Evolutionary conservation across 169 alveolate species (phyloP), one percentile per base, ranked within the genome.

Genomic region (Eimeria sp.): DNA sequence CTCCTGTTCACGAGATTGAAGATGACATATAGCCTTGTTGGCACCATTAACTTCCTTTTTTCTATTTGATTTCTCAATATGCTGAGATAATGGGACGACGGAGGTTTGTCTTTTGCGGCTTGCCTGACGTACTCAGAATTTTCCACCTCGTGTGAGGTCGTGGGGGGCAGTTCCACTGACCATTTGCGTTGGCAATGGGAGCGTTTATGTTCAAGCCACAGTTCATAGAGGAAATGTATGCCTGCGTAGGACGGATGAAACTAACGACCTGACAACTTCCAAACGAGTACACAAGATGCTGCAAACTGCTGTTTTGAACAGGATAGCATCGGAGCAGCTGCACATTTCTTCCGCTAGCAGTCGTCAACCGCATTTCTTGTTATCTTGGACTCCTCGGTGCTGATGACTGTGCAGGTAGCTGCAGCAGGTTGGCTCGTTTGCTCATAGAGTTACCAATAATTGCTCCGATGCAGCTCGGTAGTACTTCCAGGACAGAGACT

Each of bases 191-290:
- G 76, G 18, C 45, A 67, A 9, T 67, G 25, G 45, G 27, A 67
- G 45, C 76, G 20, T 22, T 67, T 67, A 20, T 67, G 40, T 61
- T 61, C 72, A 61, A 61, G 30, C 72, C 72, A 61, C n/a, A 18
- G 34, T 61, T 99, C 99, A 98, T 40, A 57, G 45, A 9, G 45
- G 45, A n/a, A n/a, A 2, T 9, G 45, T 22, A 67, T 25, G 47
- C 3, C 25, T n/a, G 76, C 45, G 76, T 67, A 67, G 76, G 45
- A 9, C 76, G 20, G n/a, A 20, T 11, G 72, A 27, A 3, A 18
- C 30, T 20, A 61, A 61, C 76, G 14, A 25, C 76, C 45, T 2
- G 45, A 6, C 0, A 61, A 18, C n/a, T 61, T 18, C 73, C 70
- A 18, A 61, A n/a, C 70, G 2, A 18, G 34, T 20, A 30, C 73